Conservation (phyloP, 805 yeast species). For the Yarrowia hollandica region DNA sequence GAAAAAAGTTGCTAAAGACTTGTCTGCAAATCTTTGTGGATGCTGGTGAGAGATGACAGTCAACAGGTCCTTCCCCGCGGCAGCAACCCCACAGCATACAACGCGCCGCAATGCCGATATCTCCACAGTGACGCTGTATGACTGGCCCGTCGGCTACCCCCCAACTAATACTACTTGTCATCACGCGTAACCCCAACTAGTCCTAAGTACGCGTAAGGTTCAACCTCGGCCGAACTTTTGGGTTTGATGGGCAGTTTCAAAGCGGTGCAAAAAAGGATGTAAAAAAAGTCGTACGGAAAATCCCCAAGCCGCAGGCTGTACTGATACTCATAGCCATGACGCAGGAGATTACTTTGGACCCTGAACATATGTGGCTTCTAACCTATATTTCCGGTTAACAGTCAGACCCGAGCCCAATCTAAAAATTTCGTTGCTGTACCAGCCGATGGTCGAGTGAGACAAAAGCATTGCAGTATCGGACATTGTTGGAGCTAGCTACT, state of each 20-base stretch:
- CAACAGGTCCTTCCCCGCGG: too few relatives aligned
- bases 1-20: too few relatives aligned
- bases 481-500: too few relatives aligned
- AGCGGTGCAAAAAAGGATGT: background rate
- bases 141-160: background rate
- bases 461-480: too few relatives aligned
- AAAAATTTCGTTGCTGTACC: too few relatives aligned
- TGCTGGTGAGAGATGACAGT: too few relatives aligned
- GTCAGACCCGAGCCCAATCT: too few relatives aligned
- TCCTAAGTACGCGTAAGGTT: background rate
- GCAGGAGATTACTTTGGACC: background rate
- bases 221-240: background rate
- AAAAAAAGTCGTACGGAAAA: background rate
- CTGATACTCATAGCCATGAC: too few relatives aligned
- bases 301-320: background rate
- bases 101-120: background rate
- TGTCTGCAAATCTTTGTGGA: too few relatives aligned
- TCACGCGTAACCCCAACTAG: background rate
- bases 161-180: background rate
- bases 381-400: too few relatives aligned
- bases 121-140: background rate
- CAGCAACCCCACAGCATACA: background rate
- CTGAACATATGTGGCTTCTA: too few relatives aligned
- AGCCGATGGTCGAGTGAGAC: too few relatives aligned
- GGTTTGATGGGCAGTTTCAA: conserved; percentile 10